Evolutionary conservation across 345 rosid genomes (phyloP).

Genomic region (Jatropha curcas): DNA sequence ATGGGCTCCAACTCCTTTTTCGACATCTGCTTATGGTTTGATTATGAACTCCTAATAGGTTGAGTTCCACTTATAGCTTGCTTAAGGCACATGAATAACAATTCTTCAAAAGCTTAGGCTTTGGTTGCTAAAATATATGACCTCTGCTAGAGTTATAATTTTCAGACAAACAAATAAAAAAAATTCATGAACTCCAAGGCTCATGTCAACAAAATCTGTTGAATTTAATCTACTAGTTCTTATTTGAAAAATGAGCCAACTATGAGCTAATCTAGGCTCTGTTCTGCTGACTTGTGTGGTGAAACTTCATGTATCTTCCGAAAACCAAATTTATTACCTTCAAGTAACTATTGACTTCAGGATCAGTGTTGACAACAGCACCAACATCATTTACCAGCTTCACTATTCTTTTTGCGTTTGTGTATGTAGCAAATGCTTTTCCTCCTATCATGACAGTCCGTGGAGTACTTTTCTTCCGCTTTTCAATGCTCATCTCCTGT

Average conservation of each 20-base stretch:
- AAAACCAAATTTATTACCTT: slow-evolving; percentile 50
- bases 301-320: not conserved
- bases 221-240: not conserved
- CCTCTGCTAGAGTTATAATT: not conserved
- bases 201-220: not conserved
- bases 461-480: slow-evolving; percentile 74
- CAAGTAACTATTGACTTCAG: slow-evolving; percentile 80
- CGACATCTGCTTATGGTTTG: not conserved
- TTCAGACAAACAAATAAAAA: not conserved
- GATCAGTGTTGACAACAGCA: slow-evolving; percentile 79
- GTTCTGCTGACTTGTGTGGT: not conserved
- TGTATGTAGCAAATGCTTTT: slow-evolving; percentile 96
- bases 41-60: not conserved
- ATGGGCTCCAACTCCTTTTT: not conserved
- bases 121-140: not conserved
- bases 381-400: slow-evolving; percentile 95
- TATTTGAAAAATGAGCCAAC: not conserved
- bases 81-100: not conserved
- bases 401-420: slow-evolving; percentile 95
- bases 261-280: not conserved
- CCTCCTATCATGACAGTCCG: slow-evolving; percentile 98
- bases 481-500: slow-evolving; percentile 87
- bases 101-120: not conserved
- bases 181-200: not conserved
- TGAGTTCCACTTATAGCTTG: not conserved